Percentiles rank a stretch among this genome's conserved stretches.
Conservation (phyloP, 225 moss, liverwort and hornwort genomes). For the Rhytidiadelphus loreus region DNA sequence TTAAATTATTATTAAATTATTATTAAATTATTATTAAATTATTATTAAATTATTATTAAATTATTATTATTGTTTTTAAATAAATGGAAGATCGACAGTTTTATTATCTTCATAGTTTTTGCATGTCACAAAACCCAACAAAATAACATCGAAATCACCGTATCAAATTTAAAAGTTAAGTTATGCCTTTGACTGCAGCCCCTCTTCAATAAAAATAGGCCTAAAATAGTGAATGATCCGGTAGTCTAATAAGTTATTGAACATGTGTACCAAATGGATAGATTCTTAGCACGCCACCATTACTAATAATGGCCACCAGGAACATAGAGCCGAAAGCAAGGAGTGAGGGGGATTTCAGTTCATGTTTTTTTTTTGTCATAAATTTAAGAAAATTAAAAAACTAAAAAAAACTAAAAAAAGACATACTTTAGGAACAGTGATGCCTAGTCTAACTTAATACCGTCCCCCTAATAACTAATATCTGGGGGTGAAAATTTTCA, state of each 20-base stretch:
- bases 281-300: not conserved
- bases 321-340: not conserved
- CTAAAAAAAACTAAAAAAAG: too few relatives aligned
- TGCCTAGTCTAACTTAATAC: too few relatives aligned
- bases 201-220: too few relatives aligned
- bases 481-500: not conserved
- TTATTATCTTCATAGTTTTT: not conserved
- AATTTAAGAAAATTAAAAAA: too few relatives aligned
- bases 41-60: too few relatives aligned
- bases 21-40: too few relatives aligned
- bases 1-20: too few relatives aligned
- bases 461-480: not conserved
- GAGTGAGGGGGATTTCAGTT: not conserved
- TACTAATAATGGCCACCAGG: not conserved
- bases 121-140: not conserved
- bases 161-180: not conserved
- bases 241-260: too few relatives aligned
- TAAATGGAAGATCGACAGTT: too few relatives aligned
- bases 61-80: too few relatives aligned
- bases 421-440: not conserved
- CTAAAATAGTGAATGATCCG: not conserved
- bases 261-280: not conserved
- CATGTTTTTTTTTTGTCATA: not conserved
- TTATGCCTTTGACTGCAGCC: not conserved
- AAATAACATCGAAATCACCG: not conserved